These are phyloP conservation scores for Orbilia brochopaga DNA, from an alignment of 2,329 filamentous ascomycete genomes.

Conservation along the genomic window DNA sequence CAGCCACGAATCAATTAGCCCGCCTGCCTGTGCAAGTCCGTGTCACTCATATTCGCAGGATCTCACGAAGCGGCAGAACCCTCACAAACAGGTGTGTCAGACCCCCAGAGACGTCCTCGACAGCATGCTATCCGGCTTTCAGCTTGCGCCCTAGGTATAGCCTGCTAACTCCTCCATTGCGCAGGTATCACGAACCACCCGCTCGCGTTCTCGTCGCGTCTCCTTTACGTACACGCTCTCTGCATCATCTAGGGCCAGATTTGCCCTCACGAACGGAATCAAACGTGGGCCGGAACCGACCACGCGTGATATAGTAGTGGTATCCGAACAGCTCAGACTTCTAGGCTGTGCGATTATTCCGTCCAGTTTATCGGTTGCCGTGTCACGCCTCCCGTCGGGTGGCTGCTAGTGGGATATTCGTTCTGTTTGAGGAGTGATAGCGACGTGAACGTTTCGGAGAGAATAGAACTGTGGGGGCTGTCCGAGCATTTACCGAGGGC, in stretches of 20 bases:
- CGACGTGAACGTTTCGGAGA: conserved; percentile 19
- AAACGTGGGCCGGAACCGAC: too few species aligned
- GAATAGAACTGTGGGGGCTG: conserved; percentile 5
- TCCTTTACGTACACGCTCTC: neutral
- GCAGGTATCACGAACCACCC: neutral
- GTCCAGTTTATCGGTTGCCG: neutral
- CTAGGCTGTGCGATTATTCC: neutral
- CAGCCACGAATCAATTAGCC: neutral
- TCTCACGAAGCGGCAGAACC: neutral
- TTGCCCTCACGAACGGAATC: too few species aligned
- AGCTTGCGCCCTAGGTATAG: neutral
- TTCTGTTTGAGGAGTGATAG: conserved; percentile 15
- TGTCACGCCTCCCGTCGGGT: conserved; percentile 18
- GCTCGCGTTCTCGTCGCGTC: conserved; percentile 3
- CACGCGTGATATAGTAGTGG: neutral
- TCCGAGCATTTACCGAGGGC: conserved; percentile 1
- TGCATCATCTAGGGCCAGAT: neutral
- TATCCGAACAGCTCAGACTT: neutral
- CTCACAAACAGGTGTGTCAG: neutral
- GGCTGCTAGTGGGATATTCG: conserved; percentile 21
- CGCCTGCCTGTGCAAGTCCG: conserved; percentile 6
- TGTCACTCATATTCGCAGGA: conserved; percentile 31
- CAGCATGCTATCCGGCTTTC: neutral
- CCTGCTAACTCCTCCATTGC: neutral
- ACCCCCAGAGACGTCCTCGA: neutral